Percentiles rank a stretch among this genome's conserved stretches.
Evolutionary conservation across 2,329 filamentous ascomycete genomes (phyloP).

Genomic region (Sporothrix schenckii): DNA sequence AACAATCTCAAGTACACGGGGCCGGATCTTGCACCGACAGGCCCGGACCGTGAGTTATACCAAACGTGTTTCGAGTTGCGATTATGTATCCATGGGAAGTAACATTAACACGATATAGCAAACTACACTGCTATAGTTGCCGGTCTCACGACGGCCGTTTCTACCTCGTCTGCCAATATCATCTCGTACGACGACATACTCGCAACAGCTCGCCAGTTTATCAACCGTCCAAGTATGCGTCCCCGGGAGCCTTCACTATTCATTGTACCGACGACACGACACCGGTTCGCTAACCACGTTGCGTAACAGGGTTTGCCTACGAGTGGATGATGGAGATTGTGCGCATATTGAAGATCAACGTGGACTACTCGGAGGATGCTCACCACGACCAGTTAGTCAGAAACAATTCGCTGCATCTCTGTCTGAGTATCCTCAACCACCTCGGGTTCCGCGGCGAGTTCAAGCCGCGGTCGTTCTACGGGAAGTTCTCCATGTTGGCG

Average conservation of each 20-base stretch:
- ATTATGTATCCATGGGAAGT: neutral
- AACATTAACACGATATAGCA: slow-evolving; percentile 46
- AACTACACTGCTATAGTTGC: slow-evolving; percentile 63
- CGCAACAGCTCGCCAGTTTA: slow-evolving; percentile 62
- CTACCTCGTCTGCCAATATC: slow-evolving; percentile 51
- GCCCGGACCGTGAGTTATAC: slow-evolving; percentile 52
- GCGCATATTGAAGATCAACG: slow-evolving; percentile 68
- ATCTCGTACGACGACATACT: slow-evolving; percentile 71
- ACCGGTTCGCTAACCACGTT: neutral
- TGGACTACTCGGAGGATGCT: slow-evolving; percentile 80
- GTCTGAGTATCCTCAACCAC: slow-evolving; percentile 76
- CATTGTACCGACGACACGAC: neutral
- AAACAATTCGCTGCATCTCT: slow-evolving; percentile 72
- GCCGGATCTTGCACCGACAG: slow-evolving; percentile 53
- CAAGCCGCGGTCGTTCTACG: slow-evolving; percentile 63
- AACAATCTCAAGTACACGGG: slow-evolving; percentile 56
- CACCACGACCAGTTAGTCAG: slow-evolving; percentile 72
- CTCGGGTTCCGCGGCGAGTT: slow-evolving; percentile 71
- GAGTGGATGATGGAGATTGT: slow-evolving; percentile 69
- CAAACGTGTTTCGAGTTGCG: neutral
- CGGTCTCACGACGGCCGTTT: slow-evolving; percentile 58
- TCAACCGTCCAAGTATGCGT: slow-evolving; percentile 44
- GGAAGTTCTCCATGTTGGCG: slow-evolving; percentile 74
- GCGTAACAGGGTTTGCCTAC: slow-evolving; percentile 57
- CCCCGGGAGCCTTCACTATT: too few species aligned